Evolutionary conservation across 2,329 filamentous ascomycete genomes (phyloP), one percentile per base, ranked within the genome.

Genomic region (Dothiorella sarmentorum): DNA sequence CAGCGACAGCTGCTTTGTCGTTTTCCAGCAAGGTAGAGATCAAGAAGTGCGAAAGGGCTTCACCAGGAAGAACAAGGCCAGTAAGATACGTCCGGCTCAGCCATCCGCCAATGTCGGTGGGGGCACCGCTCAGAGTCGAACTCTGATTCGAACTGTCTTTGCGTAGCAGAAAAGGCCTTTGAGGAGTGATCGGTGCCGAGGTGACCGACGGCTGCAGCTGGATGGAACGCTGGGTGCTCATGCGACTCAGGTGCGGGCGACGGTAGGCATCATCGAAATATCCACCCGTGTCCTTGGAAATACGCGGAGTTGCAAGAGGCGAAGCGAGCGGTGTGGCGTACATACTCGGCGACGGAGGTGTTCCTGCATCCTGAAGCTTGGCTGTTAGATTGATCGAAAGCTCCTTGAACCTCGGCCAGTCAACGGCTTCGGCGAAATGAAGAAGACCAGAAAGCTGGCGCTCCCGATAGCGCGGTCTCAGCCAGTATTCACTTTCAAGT

Each of bases 21-120:
- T 83, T 84, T 60, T 85, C 82, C 2, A 85, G 69, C 6, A 84
- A 61, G 0, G 80, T 80, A 2, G 77, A 78, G 31, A 85, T 80
- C n/a, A 85, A 71, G 24, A 84, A 74, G 59, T 84, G 78, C 37
- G 75, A 77, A 18, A 81, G 78, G 3, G 75, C 66, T 63, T 82
- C 78, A 3, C 82, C 82, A 0, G 82, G 82, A 35, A 84, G 66
- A 1, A 84, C 73, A 20, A 84, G 69, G 0, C 81, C 82, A 1
- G 80, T 79, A 0, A 84, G 71, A 73, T 79, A 84, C 7, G 78
- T 79, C 26, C 80, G 76, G 53, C 79, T 82, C 3, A 84, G 72
- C 81, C 81, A 84, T 9, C 81, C 80, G 33, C 79, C 74, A 26
- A 76, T 68, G 22, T 76, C 71, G 37, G 65, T 15, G 6, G 61